Conservation (phyloP, 1,139 yeast species). For the Blastobotrys persicus region DNA sequence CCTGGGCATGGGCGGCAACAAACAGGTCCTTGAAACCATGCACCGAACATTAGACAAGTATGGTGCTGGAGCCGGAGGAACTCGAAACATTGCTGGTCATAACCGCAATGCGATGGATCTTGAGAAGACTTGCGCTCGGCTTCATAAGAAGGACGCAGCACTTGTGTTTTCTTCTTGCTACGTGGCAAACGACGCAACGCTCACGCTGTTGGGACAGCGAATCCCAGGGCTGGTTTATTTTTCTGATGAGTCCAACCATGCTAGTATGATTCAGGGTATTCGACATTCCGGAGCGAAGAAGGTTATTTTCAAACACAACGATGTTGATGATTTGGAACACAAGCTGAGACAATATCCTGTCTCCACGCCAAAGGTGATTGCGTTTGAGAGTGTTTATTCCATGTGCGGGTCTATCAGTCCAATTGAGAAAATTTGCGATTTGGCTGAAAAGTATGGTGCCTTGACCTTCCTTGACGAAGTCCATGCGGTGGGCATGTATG, state of each 20-base stretch:
- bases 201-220: slow-evolving; percentile 86
- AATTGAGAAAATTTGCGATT: slow-evolving; percentile 85
- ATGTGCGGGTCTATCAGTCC: slow-evolving; percentile 99
- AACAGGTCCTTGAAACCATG: slow-evolving; percentile 71
- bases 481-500: slow-evolving; percentile 98
- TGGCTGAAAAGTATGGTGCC: slow-evolving; percentile 97
- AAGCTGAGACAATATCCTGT: slow-evolving; percentile 77
- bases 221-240: slow-evolving; percentile 86
- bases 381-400: slow-evolving; percentile 94
- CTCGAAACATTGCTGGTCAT: slow-evolving; percentile 98
- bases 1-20: slow-evolving; percentile 88
- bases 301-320: slow-evolving; percentile 89
- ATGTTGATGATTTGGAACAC: slow-evolving; percentile 74
- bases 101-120: slow-evolving; percentile 80
- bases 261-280: slow-evolving; percentile 96
- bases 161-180: slow-evolving; percentile 92
- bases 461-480: slow-evolving; percentile 96
- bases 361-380: slow-evolving; percentile 87
- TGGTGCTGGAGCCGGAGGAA: slow-evolving; percentile 99
- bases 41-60: slow-evolving; percentile 77
- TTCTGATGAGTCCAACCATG: slow-evolving; percentile 92
- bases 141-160: slow-evolving; percentile 94
- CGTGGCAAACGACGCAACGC: slow-evolving; percentile 96
- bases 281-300: slow-evolving; percentile 85
- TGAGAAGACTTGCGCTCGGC: slow-evolving; percentile 82